Evolutionary conservation across 2,329 filamentous ascomycete species (phyloP).

Genomic region (Scytalidium sp.): DNA sequence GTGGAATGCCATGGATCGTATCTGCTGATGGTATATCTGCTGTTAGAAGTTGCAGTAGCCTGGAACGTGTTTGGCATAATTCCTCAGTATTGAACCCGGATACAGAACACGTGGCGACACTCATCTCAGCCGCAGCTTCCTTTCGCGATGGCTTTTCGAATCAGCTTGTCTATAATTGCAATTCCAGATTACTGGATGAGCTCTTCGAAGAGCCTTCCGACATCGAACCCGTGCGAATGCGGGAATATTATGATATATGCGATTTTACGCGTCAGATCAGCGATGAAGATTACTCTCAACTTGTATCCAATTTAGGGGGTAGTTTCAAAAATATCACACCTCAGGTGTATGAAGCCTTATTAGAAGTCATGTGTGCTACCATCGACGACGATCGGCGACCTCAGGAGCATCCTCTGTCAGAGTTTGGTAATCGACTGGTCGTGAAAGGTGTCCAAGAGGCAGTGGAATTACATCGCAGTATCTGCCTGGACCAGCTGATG

Average conservation of each 20-base stretch:
- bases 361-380: constrained; percentile 42
- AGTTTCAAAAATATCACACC: constrained; percentile 58
- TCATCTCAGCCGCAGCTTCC: constrained; percentile 66
- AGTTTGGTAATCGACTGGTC: constrained; percentile 72
- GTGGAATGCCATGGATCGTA: constrained; percentile 77
- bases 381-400: constrained; percentile 26
- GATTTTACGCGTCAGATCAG: constrained; percentile 76
- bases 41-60: constrained; percentile 72
- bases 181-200: constrained; percentile 66
- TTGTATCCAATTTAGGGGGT: constrained; percentile 67
- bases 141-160: constrained; percentile 72
- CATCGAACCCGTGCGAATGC: constrained; percentile 71
- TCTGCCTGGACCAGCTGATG: constrained; percentile 79
- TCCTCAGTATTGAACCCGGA: constrained; percentile 43
- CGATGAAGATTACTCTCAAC: constrained; percentile 72
- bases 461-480: constrained; percentile 66
- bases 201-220: constrained; percentile 70
- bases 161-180: constrained; percentile 65
- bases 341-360: constrained; percentile 51
- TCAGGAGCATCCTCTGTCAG: constrained; percentile 52
- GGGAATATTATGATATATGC: constrained; percentile 73
- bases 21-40: constrained; percentile 79
- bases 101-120: constrained; percentile 51
- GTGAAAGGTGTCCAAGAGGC: constrained; percentile 78
- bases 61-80: constrained; percentile 77